Conservation (phyloP, 2,329 filamentous ascomycete species). For the Penicillium concentricum region DNA sequence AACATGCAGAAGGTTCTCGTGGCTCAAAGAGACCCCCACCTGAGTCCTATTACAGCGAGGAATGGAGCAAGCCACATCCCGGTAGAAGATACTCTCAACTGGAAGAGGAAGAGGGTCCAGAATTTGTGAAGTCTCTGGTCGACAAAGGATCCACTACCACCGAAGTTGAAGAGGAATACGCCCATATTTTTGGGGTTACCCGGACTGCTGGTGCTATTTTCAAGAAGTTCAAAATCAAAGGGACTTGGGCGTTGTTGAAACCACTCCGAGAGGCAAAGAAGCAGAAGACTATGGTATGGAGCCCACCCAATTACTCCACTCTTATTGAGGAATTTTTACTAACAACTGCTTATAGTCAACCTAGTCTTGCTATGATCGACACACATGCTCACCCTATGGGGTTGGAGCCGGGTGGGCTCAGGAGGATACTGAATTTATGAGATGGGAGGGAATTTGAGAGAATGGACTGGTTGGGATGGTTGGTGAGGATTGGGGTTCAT, state of each 20-base stretch:
- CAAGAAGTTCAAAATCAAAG: background rate
- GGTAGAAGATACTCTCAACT: background rate
- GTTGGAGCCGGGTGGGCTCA: background rate
- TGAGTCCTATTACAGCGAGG: too few species aligned
- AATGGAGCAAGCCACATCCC: background rate
- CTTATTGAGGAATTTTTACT: background rate
- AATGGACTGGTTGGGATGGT: too few species aligned
- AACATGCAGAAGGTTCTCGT: background rate
- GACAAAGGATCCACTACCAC: background rate
- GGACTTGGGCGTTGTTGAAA: background rate
- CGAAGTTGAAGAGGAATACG: background rate
- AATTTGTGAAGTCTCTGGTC: background rate
- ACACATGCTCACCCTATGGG: too few species aligned
- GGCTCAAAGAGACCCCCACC: background rate
- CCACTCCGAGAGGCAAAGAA: background rate
- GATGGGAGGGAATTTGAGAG: background rate
- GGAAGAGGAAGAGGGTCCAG: background rate
- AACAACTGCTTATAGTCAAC: background rate
- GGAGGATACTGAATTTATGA: background rate
- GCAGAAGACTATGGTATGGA: background rate
- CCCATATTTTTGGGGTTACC: background rate
- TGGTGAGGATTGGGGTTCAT: too few species aligned
- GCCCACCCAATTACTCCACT: background rate
- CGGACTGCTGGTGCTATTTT: background rate
- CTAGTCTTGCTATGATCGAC: background rate